Evolutionary conservation across 192 early-diverging fungal species (phyloP).

Genomic region (Linnemannia exigua): DNA sequence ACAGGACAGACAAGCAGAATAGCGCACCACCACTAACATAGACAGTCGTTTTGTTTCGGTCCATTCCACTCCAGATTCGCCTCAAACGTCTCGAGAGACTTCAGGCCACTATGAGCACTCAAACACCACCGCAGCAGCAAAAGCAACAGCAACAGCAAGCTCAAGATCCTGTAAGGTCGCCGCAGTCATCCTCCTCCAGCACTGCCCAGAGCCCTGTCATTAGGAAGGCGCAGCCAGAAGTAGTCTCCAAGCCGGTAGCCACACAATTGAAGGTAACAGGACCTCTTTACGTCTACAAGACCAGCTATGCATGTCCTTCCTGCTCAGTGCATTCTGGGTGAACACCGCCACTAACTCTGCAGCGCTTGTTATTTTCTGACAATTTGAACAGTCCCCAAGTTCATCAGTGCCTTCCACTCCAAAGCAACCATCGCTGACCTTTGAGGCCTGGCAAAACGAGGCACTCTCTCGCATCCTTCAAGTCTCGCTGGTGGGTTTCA

Average conservation of each 20-base stretch:
- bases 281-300: not conserved
- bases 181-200: conserved; percentile 12
- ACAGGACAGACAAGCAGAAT: too few relatives aligned
- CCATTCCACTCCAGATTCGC: conserved; percentile 64
- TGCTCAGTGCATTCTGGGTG: not conserved
- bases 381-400: not conserved
- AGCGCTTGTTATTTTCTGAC: not conserved
- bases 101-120: conserved; percentile 39
- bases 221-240: conserved; percentile 1
- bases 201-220: conserved; percentile 7
- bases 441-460: conserved; percentile 89
- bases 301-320: not conserved
- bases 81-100: conserved; percentile 75
- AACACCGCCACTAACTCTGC: not conserved
- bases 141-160: conserved; percentile 15
- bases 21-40: not conserved
- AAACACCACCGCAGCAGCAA: conserved; percentile 20
- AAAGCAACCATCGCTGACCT: conserved; percentile 57
- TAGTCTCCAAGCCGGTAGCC: not conserved
- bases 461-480: conserved; percentile 82
- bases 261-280: conserved; percentile 12
- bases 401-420: conserved; percentile 27
- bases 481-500: conserved; percentile 78
- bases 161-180: not conserved
- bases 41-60: not conserved